These are phyloP conservation scores for Ascocoryne sarcoides DNA, from an alignment of 2,329 filamentous ascomycete species.

Conservation along the genomic window DNA sequence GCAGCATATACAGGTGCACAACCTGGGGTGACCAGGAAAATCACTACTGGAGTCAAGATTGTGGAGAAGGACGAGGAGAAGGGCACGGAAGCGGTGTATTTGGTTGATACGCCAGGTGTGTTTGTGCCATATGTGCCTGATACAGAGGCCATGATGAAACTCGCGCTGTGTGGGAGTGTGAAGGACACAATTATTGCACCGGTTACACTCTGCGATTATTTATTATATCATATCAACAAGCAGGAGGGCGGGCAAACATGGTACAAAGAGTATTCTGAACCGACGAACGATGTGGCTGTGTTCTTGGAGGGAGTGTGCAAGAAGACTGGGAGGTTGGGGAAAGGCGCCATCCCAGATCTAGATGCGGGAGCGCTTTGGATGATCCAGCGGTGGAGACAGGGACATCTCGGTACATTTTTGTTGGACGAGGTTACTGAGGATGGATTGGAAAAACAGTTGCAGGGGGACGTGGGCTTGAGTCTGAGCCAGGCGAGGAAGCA, in stretches of 20 bases:
- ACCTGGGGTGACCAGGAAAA: constrained; percentile 81
- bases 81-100: constrained; percentile 50
- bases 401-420: constrained; percentile 65
- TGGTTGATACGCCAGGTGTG: constrained; percentile 89
- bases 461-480: constrained; percentile 45
- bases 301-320: constrained; percentile 63
- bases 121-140: constrained; percentile 88
- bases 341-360: constrained; percentile 61
- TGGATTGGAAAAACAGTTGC: constrained; percentile 43
- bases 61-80: constrained; percentile 42
- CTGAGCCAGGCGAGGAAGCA: constrained; percentile 60
- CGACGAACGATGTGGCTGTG: constrained; percentile 76
- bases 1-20: constrained; percentile 77
- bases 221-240: constrained; percentile 74
- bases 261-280: constrained; percentile 44
- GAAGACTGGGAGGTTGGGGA: constrained; percentile 66
- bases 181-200: constrained; percentile 78
- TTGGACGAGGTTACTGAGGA: constrained; percentile 66
- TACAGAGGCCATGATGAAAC: constrained; percentile 83
- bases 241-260: constrained; percentile 14
- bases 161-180: constrained; percentile 84
- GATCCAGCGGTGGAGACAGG: constrained; percentile 72
- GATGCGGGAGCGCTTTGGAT: constrained; percentile 72
- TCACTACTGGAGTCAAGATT: constrained; percentile 77
- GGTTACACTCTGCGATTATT: constrained; percentile 77